Percentiles rank a stretch among this genome's conserved stretches.
These are phyloP conservation scores for Diaporthe destruens DNA, from an alignment of 2,329 filamentous ascomycete genomes.

Conservation along the genomic window DNA sequence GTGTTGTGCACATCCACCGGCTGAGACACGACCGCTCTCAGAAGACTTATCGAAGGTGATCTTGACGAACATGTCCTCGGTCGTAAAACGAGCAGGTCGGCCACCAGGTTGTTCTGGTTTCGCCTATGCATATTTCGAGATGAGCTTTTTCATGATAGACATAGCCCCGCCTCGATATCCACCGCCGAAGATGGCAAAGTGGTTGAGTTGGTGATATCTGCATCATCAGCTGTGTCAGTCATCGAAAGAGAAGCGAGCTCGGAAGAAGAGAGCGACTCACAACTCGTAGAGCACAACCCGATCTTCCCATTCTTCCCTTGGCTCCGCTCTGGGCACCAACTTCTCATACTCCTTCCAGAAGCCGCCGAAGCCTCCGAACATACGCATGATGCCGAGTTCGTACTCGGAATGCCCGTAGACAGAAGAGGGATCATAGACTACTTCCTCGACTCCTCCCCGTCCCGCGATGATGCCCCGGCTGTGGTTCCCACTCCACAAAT, in stretches of 20 bases:
- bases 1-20: neutral
- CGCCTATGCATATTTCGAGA: constrained; percentile 74
- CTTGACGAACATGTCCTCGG: neutral
- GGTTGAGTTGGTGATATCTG: constrained; percentile 91
- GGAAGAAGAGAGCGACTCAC: constrained; percentile 62
- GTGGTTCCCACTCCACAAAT: constrained; percentile 93
- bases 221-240: constrained; percentile 42
- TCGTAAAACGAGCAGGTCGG: neutral
- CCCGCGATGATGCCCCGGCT: constrained; percentile 72
- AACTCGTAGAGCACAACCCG: constrained; percentile 84
- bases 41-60: neutral
- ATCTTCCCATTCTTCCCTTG: constrained; percentile 86
- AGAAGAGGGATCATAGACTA: constrained; percentile 85
- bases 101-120: neutral
- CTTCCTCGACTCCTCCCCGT: constrained; percentile 71
- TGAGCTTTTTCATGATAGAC: constrained; percentile 81
- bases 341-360: constrained; percentile 85
- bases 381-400: constrained; percentile 93
- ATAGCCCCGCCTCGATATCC: constrained; percentile 82
- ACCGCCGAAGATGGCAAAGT: constrained; percentile 86
- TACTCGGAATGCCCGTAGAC: constrained; percentile 91
- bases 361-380: constrained; percentile 90
- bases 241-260: neutral
- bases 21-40: neutral
- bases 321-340: constrained; percentile 83